Evolutionary conservation across 495 filamentous ascomycete genomes (phyloP), one percentile per base, ranked within the genome.

Genomic region (Trichoderma parareesei): DNA sequence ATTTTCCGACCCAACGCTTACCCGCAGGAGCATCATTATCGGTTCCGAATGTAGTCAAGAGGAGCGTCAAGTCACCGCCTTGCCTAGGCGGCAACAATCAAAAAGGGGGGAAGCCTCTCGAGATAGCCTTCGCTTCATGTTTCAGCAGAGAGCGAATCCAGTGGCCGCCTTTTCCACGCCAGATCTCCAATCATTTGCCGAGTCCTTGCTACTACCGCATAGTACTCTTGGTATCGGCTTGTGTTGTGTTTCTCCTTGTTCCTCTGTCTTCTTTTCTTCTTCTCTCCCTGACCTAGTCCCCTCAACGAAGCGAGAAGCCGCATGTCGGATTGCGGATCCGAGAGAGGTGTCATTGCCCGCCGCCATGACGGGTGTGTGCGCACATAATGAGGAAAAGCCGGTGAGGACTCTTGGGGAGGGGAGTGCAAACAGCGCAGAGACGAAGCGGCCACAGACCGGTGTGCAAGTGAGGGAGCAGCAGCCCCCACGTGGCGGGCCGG

Each of bases 401-500:
- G 53, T 57, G 27, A 57, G 27, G 14, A 57, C 27, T 9, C 9
- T 41, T 3, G 10, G 18, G 10, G 18, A 33, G n/a, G 14, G 18
- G 48, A 10, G 48, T 18, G 18, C 13, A 13, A 5, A 14, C 46
- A 5, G n/a, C 16, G 46, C 1, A 7, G 9, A 8, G n/a, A 49
- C 4, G n/a, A 18, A 49, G 9, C 1, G 46, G 5, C 14, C 18
- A 18, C 4, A 27, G 18, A 27, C 16, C 18, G n/a, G 18, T 49
- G 9, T 27, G 46, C 16, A 27, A 27, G 27, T 27, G 16, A 13
- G 27, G 18, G 53, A 57, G 13, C 53, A 4, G 14, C 53, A 57
- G 53, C 27, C 53, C 53, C 20, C 53, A 57, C 53, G 53, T 57
- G 53, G 53, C 53, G 27, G 53, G 53, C 53, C 53, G 53, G 16